Evolutionary conservation across 208 protist species (phyloP), one percentile per base, ranked within the genome.

Genomic region (Spironucleus salmonicida): DNA sequence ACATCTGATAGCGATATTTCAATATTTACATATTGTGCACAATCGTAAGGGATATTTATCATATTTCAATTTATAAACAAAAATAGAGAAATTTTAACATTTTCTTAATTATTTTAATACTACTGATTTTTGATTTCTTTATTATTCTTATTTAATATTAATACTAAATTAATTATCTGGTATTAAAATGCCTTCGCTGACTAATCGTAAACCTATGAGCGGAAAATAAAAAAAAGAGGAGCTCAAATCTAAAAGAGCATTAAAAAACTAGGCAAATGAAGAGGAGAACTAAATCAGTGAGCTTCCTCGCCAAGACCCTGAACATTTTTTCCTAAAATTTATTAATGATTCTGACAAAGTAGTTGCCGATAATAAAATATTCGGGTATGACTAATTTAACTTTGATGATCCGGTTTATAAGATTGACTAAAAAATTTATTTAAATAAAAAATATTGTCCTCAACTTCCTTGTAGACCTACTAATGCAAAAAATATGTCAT

Each of bases 271-370:
- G 19, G 45, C 45, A 23, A 53, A 53, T 23, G 45, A 23, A 53
- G 45, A 53, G 45, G 45, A 53, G 45, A 19, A 53, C 19, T 4
- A 23, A 23, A 19, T 53, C 19, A 45, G 32, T 49, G 38, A 35
- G 9, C 7, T 45, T 19, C 30, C 64, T 9, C n/a, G 38, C 11
- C 7, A 57, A 4, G 64, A 71, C n/a, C 64, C 64, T 4, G 15
- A n/a, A 2, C 7, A 71, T 35, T 71, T 71, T 38, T 71, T 71
- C 38, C 34, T 71, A 29, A n/a, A 38, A 15, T 71, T 71, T 38
- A 42, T 71, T 27, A 71, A 71, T n/a, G 64, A 71, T 35, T 71
- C 64, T 15, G 64, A 71, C 38, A 15, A n/a, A 40, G n/a, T n/a
- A 23, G 64, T 71, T 11, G 34, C 4, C 11, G 2, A 27, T 4